Evolutionary conservation across 768 basidiomycete genomes (phyloP), one percentile per base, ranked within the genome.

Genomic region (Hygrophoropsis aurantiaca): DNA sequence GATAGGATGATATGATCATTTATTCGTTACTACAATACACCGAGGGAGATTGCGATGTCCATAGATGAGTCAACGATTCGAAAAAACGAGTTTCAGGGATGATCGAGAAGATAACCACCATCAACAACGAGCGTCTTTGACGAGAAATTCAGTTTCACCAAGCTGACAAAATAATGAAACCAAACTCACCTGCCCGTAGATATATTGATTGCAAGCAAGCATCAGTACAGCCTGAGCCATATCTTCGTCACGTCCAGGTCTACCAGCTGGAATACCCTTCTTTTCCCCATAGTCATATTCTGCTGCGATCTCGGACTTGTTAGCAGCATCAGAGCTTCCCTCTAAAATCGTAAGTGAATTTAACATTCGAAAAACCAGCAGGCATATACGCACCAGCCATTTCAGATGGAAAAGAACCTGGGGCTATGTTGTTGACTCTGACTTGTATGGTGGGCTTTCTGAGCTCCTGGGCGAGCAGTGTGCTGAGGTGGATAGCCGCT

Each of bases 361-460:
- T 7, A 30, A 30, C 27, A 30, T 13, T 13, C 13, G 27, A 30
- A 30, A 34, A 34, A 34, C 32, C 10, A 16, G 16, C n/a, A 16
- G 32, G 32, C n/a, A 34, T 34, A 16, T 10, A 38, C 36, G 9
- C 9, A 38, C 36, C 36, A 18, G 64, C 66, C 63, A 71, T 70
- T 54, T 69, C 65, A 26, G 60, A 61, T 1, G 67, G 67, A 56
- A 70, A 69, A 24, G 65, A 61, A 3, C 69, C 67, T 7, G 69
- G 67, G 5, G 63, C 64, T 36, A 70, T 59, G 21, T 46, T 53
- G 52, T 69, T 71, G 24, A 71, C 70, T 21, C 69, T 58, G 20
- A 70, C 54, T 15, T 61, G 48, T 15, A 67, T 58, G 2, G 57
- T 60, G 2, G 53, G 33, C 15, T 62, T 56, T 15, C 57, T 55